Evolutionary conservation across 2,329 filamentous ascomycete genomes (phyloP).

Genomic region (Arthrobotrys entomopaga): DNA sequence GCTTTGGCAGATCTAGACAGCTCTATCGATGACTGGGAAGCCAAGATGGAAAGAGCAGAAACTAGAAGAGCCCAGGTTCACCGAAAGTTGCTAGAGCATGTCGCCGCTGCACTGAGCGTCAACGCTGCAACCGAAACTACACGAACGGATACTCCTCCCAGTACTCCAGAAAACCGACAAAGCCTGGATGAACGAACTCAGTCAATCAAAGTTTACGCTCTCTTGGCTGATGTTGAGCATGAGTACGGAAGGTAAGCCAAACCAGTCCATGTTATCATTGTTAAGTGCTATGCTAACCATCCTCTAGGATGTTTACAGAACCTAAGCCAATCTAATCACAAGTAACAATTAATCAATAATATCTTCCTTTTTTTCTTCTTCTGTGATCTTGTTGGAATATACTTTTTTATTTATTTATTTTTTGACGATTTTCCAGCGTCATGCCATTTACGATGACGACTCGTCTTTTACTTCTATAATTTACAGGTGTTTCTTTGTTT

Average conservation of each 20-base stretch:
- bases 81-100: conserved; percentile 83
- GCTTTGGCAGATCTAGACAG: conserved; percentile 78
- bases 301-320: conserved; percentile 46
- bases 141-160: conserved; percentile 65
- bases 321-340: conserved; percentile 9
- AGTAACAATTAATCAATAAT: background rate
- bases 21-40: conserved; percentile 82
- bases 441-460: conserved; percentile 51
- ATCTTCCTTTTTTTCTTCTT: background rate
- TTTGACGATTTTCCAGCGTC: conserved; percentile 41
- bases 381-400: background rate
- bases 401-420: conserved; percentile 26
- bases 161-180: conserved; percentile 68
- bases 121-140: conserved; percentile 22
- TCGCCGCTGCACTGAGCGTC: conserved; percentile 75
- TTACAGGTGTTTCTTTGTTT: conserved; percentile 33
- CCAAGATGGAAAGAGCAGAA: conserved; percentile 79
- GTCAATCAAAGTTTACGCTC: conserved; percentile 67
- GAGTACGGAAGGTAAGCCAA: conserved; percentile 63
- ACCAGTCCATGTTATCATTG: background rate
- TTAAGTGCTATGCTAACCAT: conserved; percentile 20
- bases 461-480: conserved; percentile 34
- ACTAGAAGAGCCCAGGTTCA: conserved; percentile 78
- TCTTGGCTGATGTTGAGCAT: conserved; percentile 74
- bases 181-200: conserved; percentile 57